phyloP scores from a whole-genome alignment of 257 asterid species.

The Linaria vulgaris region DNA sequence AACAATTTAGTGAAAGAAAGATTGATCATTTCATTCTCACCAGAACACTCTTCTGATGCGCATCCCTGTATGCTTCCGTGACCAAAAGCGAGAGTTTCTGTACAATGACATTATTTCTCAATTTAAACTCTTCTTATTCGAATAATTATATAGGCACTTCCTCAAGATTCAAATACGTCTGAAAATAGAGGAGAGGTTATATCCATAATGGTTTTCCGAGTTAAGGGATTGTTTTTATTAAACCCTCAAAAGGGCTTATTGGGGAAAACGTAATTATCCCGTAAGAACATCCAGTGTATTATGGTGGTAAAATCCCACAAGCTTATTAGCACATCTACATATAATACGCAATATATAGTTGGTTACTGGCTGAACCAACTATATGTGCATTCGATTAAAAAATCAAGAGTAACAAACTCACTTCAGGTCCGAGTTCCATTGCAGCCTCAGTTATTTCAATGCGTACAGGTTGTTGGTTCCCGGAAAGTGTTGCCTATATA shows the following conservation, averaged over 20 bases:
- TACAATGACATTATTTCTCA: constrained; percentile 4
- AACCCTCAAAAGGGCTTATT: too few species aligned
- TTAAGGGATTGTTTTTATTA: too few species aligned
- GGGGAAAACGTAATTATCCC: too few species aligned
- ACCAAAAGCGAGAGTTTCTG: constrained; percentile 84
- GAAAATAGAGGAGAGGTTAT: too few species aligned
- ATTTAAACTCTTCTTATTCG: too few species aligned
- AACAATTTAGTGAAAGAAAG: neutral
- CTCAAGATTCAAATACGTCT: too few species aligned
- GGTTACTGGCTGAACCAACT: too few species aligned
- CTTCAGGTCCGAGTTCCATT: constrained; percentile 89
- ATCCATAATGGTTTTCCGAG: too few species aligned
- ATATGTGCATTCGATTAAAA: neutral
- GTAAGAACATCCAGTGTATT: too few species aligned
- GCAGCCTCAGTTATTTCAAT: constrained; percentile 97
- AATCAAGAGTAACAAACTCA: constrained; percentile 35
- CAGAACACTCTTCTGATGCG: constrained; percentile 88
- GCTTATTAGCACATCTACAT: neutral
- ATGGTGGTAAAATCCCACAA: neutral
- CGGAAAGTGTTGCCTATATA: constrained; percentile 85
- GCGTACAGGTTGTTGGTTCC: constrained; percentile 92
- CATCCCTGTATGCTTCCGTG: constrained; percentile 90
- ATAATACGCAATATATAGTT: too few species aligned
- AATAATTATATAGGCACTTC: too few species aligned
- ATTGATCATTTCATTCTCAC: constrained; percentile 32